These are phyloP conservation scores for Claviceps spartinae DNA, from an alignment of 2,329 filamentous ascomycete species.

Conservation along the genomic window DNA sequence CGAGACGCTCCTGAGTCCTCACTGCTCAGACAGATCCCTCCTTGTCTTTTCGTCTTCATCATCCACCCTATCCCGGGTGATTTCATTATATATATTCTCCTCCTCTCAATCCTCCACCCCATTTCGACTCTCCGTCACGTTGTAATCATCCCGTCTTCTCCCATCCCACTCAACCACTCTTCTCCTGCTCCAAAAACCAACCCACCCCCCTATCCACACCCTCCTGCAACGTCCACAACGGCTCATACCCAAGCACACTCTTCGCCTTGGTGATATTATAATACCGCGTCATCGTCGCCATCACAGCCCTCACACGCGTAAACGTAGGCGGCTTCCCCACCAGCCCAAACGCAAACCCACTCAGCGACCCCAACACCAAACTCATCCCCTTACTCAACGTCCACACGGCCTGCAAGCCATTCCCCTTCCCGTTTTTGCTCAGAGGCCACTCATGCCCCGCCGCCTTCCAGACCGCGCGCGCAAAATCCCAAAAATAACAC, in stretches of 20 bases:
- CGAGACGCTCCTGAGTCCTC: too few species aligned
- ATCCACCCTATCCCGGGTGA: too few species aligned
- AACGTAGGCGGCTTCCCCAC: conserved; percentile 42
- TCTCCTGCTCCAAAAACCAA: conserved; percentile 42
- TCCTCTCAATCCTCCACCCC: too few species aligned
- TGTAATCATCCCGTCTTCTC: too few species aligned
- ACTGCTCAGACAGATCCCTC: too few species aligned
- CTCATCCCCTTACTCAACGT: conserved; percentile 37
- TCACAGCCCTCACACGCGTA: conserved; percentile 46
- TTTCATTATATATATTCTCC: too few species aligned
- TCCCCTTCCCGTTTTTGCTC: not conserved
- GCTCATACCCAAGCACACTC: conserved; percentile 53
- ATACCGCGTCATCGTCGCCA: conserved; percentile 63
- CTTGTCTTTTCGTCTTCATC: too few species aligned
- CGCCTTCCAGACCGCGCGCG: conserved; percentile 60
- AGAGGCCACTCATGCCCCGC: conserved; percentile 32
- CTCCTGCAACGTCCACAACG: conserved; percentile 52
- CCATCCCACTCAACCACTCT: conserved; percentile 3
- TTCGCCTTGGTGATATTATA: conserved; percentile 68
- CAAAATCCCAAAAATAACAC: conserved; percentile 84
- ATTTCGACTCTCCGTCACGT: too few species aligned
- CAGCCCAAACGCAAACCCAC: conserved; percentile 37
- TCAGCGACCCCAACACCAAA: conserved; percentile 35
- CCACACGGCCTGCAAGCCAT: conserved; percentile 41
- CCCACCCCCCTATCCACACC: conserved; percentile 41